Evolutionary conservation across 2,329 filamentous ascomycete species (phyloP).

Genomic region (Aspergillus sp.): DNA sequence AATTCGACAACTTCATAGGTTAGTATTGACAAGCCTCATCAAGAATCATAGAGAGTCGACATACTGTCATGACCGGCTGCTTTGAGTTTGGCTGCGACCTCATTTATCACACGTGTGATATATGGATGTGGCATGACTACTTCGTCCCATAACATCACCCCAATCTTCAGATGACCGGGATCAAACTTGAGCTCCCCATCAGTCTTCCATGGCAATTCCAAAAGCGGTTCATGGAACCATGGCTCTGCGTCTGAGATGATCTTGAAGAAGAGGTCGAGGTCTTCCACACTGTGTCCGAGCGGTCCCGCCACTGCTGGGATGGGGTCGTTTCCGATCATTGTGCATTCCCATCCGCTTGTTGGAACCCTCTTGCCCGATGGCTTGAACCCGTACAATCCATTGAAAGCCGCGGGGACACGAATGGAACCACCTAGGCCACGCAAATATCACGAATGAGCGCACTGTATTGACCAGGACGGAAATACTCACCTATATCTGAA

Average conservation of each 20-base stretch:
- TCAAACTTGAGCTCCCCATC: not conserved
- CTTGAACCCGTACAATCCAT: not conserved
- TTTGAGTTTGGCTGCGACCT: not conserved
- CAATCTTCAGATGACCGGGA: not conserved
- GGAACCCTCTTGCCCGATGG: not conserved
- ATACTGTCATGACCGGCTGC: not conserved
- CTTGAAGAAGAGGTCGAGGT: not conserved
- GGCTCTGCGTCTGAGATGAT: not conserved
- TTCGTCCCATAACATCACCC: not conserved
- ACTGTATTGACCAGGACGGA: not conserved
- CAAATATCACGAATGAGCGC: not conserved
- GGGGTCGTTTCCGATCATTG: not conserved
- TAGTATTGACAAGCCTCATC: not conserved
- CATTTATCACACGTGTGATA: not conserved
- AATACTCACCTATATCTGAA: conserved; percentile 27
- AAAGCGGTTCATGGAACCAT: not conserved
- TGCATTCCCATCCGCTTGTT: not conserved
- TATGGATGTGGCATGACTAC: not conserved
- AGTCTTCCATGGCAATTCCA: not conserved
- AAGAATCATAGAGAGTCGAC: not conserved
- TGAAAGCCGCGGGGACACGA: conserved; percentile 1
- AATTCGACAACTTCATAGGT: not conserved
- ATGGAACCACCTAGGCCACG: not conserved
- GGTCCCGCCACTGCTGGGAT: not conserved
- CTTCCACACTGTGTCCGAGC: not conserved